These are phyloP conservation scores for Chaetomium olivaceum DNA, from an alignment of 2,329 filamentous ascomycete genomes.

Conservation along the genomic window DNA sequence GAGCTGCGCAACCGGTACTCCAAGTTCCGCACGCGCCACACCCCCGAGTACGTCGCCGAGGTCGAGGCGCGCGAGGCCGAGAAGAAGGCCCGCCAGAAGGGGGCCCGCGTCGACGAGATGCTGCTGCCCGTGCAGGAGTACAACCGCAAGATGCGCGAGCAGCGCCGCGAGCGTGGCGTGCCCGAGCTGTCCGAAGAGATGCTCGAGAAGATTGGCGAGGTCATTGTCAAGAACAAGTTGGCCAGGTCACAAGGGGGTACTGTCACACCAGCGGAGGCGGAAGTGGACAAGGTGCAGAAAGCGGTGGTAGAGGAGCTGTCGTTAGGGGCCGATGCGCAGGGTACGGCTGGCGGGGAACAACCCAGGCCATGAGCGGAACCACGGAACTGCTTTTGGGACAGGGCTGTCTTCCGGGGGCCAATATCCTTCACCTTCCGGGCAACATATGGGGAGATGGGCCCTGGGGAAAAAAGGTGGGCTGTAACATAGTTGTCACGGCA, in stretches of 20 bases:
- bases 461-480: background rate
- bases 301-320: conserved; percentile 31
- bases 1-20: conserved; percentile 84
- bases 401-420: background rate
- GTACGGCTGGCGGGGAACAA: conserved; percentile 16
- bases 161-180: conserved; percentile 55
- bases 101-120: conserved; percentile 42
- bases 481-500: conserved; percentile 14
- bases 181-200: conserved; percentile 59
- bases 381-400: background rate
- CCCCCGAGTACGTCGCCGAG: conserved; percentile 65
- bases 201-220: conserved; percentile 62
- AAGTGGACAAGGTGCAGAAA: conserved; percentile 26
- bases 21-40: conserved; percentile 78
- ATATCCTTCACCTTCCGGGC: background rate
- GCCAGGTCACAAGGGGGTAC: background rate
- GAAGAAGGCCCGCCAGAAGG: conserved; percentile 42
- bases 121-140: conserved; percentile 61
- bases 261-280: conserved; percentile 5
- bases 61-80: conserved; percentile 44
- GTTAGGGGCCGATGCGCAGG: conserved; percentile 19
- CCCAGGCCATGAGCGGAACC: conserved; percentile 19
- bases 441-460: background rate
- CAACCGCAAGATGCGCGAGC: conserved; percentile 55
- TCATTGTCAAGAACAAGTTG: conserved; percentile 55